phyloP scores from a whole-genome alignment of 2,329 filamentous ascomycete species.

The Botrytis hyacinthi region DNA sequence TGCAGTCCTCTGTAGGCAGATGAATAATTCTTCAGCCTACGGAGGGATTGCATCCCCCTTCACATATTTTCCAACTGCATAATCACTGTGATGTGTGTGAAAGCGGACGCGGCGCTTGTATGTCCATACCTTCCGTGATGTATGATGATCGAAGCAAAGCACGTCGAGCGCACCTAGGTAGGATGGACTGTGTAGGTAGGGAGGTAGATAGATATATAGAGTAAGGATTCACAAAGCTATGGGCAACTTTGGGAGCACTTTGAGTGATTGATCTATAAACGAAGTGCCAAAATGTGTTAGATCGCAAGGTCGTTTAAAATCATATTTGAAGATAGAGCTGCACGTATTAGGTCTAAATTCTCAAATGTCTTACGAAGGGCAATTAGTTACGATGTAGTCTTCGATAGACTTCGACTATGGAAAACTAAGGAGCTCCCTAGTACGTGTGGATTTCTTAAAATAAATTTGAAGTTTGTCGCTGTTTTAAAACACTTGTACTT shows the following conservation, averaged over 20 bases:
- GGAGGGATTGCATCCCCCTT: background rate
- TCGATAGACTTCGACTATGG: slow-evolving; percentile 1
- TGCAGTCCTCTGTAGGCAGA: background rate
- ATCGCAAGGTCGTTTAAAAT: background rate
- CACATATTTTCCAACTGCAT: background rate
- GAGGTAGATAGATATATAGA: background rate
- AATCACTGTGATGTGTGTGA: background rate
- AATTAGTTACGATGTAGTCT: background rate
- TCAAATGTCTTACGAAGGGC: background rate
- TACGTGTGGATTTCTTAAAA: slow-evolving; percentile 1
- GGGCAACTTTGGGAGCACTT: background rate
- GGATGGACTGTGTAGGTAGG: background rate
- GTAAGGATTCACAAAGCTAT: slow-evolving; percentile 4
- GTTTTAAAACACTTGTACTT: background rate
- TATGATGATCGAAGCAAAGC: background rate
- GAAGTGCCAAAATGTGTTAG: background rate
- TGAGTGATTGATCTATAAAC: background rate
- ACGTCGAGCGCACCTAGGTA: background rate
- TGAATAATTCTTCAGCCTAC: background rate
- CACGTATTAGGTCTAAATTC: background rate
- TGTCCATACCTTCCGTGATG: background rate
- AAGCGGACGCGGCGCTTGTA: background rate
- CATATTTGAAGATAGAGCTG: background rate
- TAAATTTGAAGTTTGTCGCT: background rate
- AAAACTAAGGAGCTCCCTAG: background rate